Conservation (phyloP, 371 early-diverging fungal genomes). For the Sporodiniella umbellata region DNA sequence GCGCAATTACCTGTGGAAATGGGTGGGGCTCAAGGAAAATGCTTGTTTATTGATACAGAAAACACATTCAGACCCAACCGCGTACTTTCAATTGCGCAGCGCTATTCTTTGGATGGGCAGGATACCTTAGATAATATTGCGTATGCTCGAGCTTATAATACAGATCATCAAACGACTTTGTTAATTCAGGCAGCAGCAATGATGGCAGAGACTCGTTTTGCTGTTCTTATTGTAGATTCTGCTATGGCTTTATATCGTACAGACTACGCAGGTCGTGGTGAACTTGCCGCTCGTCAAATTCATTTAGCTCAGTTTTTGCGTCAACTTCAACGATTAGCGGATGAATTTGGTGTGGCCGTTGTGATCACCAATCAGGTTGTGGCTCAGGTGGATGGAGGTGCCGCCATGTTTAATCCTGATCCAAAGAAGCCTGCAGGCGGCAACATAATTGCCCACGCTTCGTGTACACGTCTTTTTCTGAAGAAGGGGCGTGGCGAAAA, state of each 20-base stretch:
- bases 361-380: constrained; percentile 99
- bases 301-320: constrained; percentile 95
- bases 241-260: constrained; percentile 97
- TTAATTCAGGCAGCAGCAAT: constrained; percentile 92
- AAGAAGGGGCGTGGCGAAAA: constrained; percentile 83
- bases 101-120: constrained; percentile 84
- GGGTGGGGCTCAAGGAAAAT: constrained; percentile 97
- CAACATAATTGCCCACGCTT: constrained; percentile 98
- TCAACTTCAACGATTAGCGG: constrained; percentile 87
- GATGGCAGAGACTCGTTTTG: constrained; percentile 91
- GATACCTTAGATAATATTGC: constrained; percentile 95
- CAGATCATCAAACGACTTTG: constrained; percentile 95
- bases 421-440: constrained; percentile 99
- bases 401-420: constrained; percentile 90
- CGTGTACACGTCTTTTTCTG: constrained; percentile 77
- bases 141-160: constrained; percentile 95
- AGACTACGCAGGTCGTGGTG: constrained; percentile 97
- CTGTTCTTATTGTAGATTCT: constrained; percentile 95
- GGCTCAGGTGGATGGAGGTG: constrained; percentile 95
- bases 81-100: constrained; percentile 82
- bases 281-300: constrained; percentile 96
- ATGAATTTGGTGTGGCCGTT: constrained; percentile 98
- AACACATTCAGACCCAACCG: constrained; percentile 97
- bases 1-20: constrained; percentile 88
- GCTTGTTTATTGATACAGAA: constrained; percentile 98